Evolutionary conservation across 768 basidiomycete genomes (phyloP), one percentile per base, ranked within the genome.

Genomic region (Hirschioporus abietinus): DNA sequence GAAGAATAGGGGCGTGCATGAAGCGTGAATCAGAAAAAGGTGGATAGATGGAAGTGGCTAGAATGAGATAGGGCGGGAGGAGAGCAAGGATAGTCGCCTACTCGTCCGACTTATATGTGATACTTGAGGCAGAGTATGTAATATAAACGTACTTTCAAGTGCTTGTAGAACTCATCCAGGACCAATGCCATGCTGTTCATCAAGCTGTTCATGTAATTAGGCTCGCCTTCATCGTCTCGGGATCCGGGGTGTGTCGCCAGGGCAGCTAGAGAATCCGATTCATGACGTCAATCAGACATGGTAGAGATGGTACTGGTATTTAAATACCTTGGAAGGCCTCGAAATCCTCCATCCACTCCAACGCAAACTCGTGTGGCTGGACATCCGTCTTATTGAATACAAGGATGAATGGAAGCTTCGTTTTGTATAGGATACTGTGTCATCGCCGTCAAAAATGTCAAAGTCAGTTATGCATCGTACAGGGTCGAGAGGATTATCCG

Each of bases 181-280:
- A 99, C 96, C 64, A 99, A 78, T 75, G 96, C 95, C 97, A 99
- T 99, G 74, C 93, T 95, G 70, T 96, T 95, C 96, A 99, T 99
- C 69, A 99, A 80, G 74, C 94, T 96, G 75, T 93, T 96, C 95
- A 98, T 97, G 76, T 98, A 99, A 57, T 92, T 95, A 62, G 93
- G 92, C 73, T 96, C 97, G 63, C 93, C 95, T 69, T 95, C 90
- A 5, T 88, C 82, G 74, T 92, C 89, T 64, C 84, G 82, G 26
- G 84, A 84, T 12, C 87, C 86, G 63, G 81, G 79, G 72, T 92
- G 88, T 1, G 88, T 81, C 2, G 90, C 86, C 65, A 99, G 78
- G 1, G 96, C 96, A 2, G 82, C 84, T 61, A 34, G 60, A 61
- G 60, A 24, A 61, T 25, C 25, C n/a, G 58, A 30, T 30, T 59